Base-by-base conservation (phyloP, 495 filamentous ascomycete genomes). In the Amorphotheca resinae region DNA sequence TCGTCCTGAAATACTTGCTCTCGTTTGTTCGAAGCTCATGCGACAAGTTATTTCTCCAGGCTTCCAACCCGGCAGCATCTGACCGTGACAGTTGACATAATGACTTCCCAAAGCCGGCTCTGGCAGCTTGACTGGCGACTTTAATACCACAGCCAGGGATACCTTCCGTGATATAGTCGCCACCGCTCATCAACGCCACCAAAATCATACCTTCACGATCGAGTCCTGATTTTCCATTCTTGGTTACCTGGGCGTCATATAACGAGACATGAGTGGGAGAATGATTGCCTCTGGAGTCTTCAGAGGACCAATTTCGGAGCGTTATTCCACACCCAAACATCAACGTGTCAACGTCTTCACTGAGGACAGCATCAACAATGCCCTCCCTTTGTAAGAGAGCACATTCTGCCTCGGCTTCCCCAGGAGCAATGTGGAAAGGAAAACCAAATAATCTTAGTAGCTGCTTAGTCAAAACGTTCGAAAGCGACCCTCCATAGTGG, bases 331-430 rank as follows among this genome's bases (percentile, higher is more conserved):
- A 87, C 1, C 93, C 93, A 58, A 96, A 99, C 93, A 99, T 96
- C 52, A 99, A 70, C 2, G 93, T 87, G 59, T 99, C 93, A 28
- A 95, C 87, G 66, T 99, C 93, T 59, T 99, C 88, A 56, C 85
- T 95, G 53, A 99, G 72, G 9, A 96, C 93, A 0, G 84, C 91
- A 61, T 99, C 93, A 2, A 96, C 93, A 33, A 95, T 67, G 0
- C 87, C 87, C 22, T 77, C 72, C 43, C 72, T 70, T 58, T 99
- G 88, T 15, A 99, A 59, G 1, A 87, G 60, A 0, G 93, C 91
- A 46, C 93, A 96, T 63, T 99, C 93, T 0, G 93, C 93, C 55
- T 99, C 93, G 1, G 93, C 93, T 54, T 99, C 93, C 11, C 91
- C 93, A 0, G 91, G 93, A 1, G 93, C 93, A 51, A 80, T 76